Evolutionary conservation across 257 asterid genomes (phyloP), one percentile per base, ranked within the genome.

Genomic region (Fraxinus anomala): DNA sequence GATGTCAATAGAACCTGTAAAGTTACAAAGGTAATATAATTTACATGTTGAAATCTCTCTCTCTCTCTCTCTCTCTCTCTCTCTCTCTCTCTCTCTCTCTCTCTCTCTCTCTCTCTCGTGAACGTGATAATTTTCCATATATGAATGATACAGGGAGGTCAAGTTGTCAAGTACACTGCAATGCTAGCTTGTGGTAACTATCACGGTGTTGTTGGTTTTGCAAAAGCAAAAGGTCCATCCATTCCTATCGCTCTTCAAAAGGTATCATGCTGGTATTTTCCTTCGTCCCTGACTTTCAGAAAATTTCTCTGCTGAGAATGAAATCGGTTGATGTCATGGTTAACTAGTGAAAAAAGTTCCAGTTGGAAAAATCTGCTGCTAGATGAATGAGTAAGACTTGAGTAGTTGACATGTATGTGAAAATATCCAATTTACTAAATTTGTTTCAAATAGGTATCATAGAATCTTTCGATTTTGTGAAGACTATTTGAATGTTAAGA

Each of bases 181-280:
- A 86, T 91, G 88, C 84, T 95, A 49, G 99, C 93, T 72, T 95
- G 99, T 86, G 99, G 99, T 71, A 95, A 95, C 86, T 93, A 93
- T 88, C 87, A 90, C 13, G 99, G 98, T 36, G 96, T 92, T 70
- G 88, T 95, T 85, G 99, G 99, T 79, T 93, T 83, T 82, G 99
- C 98, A 75, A 95, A 88, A 88, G 98, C 97, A 61, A 93, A 93
- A 88, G 98, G 96, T 83, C 93, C 96, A 31, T 80, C 94, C 68
- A 80, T 87, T 79, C 94, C 96, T 10, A 74, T 87, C 66, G 97
- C 99, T 80, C 89, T 93, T 82, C 97, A 91, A 86, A 94, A 94
- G 97, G 97, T 94, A 81, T 68, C 26, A 40, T 59, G 47, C 30
- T 28, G 33, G 26, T 23, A 47, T 23, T 36, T 49, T 21, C 17